Conservation (phyloP, 805 yeast species). For the Wickerhamiella occidentalis region DNA sequence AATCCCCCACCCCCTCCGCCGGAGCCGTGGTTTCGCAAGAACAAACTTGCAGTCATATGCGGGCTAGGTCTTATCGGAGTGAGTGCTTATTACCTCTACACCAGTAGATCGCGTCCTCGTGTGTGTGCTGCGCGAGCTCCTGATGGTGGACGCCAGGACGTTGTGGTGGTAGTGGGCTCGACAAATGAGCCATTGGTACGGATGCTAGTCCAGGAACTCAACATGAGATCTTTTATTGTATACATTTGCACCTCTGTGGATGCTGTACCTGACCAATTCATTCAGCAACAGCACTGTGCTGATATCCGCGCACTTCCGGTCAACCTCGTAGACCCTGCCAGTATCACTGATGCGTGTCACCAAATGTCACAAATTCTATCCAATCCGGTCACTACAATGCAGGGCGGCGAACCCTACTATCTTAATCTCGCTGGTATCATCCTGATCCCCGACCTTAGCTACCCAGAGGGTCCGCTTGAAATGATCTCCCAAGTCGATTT, state of each 20-base stretch:
- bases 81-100: background rate
- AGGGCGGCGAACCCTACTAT: constrained; percentile 43
- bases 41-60: background rate
- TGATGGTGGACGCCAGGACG: constrained; percentile 67
- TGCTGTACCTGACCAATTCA: constrained; percentile 40
- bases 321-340: constrained; percentile 35
- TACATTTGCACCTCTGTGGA: constrained; percentile 55
- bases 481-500: constrained; percentile 40
- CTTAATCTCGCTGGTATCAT: constrained; percentile 53
- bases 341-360: constrained; percentile 37
- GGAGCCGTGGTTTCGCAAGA: constrained; percentile 3
- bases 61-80: constrained; percentile 9
- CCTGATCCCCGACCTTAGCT: constrained; percentile 56
- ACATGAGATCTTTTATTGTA: constrained; percentile 68
- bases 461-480: constrained; percentile 58
- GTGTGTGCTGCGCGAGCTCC: constrained; percentile 45
- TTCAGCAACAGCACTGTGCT: constrained; percentile 41
- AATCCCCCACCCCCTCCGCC: constrained; percentile 8
- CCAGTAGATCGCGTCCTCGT: constrained; percentile 26
- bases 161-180: constrained; percentile 61
- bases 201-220: constrained; percentile 59
- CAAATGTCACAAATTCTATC: constrained; percentile 40
- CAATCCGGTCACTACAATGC: constrained; percentile 46
- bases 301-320: constrained; percentile 59
- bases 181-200: constrained; percentile 64